These are phyloP conservation scores for Pestalotiopsis sp. DNA, from an alignment of 2,329 filamentous ascomycete species.

Conservation along the genomic window DNA sequence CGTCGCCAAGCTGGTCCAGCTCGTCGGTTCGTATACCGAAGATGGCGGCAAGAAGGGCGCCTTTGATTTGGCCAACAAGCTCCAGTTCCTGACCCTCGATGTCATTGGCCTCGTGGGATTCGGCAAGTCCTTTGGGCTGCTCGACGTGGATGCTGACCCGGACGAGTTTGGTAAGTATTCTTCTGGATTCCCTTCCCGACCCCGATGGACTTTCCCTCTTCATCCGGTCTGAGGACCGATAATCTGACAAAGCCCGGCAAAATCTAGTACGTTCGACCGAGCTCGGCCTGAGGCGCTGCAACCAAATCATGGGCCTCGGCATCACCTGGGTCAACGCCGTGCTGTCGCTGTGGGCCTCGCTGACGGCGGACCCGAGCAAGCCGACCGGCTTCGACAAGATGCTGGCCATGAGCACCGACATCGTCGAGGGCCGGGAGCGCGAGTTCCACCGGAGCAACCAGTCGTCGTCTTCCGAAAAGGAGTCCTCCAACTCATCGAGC, in stretches of 20 bases:
- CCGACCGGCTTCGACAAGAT: slow-evolving; percentile 21
- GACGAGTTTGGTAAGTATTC: slow-evolving; percentile 45
- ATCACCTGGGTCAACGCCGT: neutral
- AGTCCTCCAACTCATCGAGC: slow-evolving; percentile 17
- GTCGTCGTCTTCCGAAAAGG: slow-evolving; percentile 11
- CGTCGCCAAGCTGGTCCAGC: slow-evolving; percentile 18
- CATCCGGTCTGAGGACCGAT: neutral
- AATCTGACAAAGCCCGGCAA: slow-evolving; percentile 10
- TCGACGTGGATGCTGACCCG: slow-evolving; percentile 42
- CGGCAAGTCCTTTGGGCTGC: slow-evolving; percentile 46
- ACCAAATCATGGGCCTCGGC: neutral
- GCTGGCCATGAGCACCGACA: slow-evolving; percentile 22
- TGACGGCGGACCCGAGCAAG: neutral
- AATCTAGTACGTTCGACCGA: slow-evolving; percentile 23
- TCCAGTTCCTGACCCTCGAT: slow-evolving; percentile 51
- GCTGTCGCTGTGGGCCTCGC: neutral
- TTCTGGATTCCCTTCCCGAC: slow-evolving; percentile 12
- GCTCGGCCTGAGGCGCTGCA: slow-evolving; percentile 34
- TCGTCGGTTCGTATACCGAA: slow-evolving; percentile 35
- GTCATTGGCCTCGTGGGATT: slow-evolving; percentile 50
- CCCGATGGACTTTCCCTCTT: neutral
- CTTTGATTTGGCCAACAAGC: slow-evolving; percentile 44
- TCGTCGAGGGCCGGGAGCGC: slow-evolving; percentile 26
- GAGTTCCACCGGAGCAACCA: slow-evolving; percentile 12
- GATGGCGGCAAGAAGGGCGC: slow-evolving; percentile 22